phyloP scores from a whole-genome alignment of 208 protist species.

The Acanthamoeba castellanii region DNA sequence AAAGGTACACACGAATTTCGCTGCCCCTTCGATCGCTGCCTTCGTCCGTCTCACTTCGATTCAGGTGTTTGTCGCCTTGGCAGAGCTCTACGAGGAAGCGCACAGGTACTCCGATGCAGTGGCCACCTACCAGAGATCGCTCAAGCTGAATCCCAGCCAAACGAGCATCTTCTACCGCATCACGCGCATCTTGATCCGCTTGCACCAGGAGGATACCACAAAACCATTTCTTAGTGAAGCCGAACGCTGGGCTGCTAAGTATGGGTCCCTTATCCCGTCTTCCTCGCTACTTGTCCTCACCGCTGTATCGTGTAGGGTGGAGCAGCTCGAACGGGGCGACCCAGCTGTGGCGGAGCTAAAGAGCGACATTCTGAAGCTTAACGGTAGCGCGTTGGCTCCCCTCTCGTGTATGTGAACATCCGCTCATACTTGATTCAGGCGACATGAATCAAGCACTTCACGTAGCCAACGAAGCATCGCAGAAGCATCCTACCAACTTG shows the following conservation, averaged over 20 bases:
- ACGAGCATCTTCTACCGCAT: neutral
- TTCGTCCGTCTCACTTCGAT: neutral
- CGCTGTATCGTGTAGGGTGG: neutral
- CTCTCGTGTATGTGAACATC: no score
- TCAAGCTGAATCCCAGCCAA: slow-evolving; percentile 4
- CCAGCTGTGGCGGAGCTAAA: neutral
- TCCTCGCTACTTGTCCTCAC: neutral
- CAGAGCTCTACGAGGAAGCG: neutral
- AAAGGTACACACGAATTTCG: neutral
- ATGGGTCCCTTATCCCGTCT: neutral
- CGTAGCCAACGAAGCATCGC: neutral
- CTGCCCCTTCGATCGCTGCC: neutral
- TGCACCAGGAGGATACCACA: neutral
- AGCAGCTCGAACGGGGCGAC: slow-evolving; percentile 1
- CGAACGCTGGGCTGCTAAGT: neutral
- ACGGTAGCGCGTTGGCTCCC: neutral
- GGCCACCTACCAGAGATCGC: neutral
- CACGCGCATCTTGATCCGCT: neutral
- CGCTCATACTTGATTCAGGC: neutral
- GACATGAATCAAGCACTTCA: neutral
- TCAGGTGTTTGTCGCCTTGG: neutral
- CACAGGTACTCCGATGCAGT: neutral
- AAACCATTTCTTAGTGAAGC: neutral
- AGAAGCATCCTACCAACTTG: neutral
- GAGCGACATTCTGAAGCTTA: neutral